Evolutionary conservation across 192 early-diverging fungal genomes (phyloP).

Genomic region (Diversispora eburnea): DNA sequence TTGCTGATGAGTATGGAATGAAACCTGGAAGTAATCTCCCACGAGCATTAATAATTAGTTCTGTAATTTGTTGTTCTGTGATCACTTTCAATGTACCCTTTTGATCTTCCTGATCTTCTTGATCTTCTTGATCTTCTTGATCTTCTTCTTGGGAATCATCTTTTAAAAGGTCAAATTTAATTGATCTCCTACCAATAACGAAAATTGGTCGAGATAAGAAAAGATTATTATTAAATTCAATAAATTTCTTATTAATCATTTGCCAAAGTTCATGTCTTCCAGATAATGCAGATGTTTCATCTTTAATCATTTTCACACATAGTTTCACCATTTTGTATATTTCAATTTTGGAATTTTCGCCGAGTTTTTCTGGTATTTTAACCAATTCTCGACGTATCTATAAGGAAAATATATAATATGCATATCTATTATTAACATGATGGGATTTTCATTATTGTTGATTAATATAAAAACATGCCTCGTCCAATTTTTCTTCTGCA

Average conservation of each 20-base stretch:
- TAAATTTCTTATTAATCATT: neutral
- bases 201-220: neutral
- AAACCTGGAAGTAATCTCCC: constrained; percentile 1
- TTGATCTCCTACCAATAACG: neutral
- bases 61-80: neutral
- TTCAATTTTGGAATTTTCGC: neutral
- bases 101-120: no score
- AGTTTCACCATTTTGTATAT: neutral
- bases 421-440: neutral
- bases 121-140: neutral
- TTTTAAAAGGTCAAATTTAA: neutral
- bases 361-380: neutral
- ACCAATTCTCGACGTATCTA: neutral
- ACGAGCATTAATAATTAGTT: neutral
- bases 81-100: neutral
- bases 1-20: neutral
- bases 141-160: no score
- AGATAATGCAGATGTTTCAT: neutral
- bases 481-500: neutral
- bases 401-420: neutral
- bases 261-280: neutral
- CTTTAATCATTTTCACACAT: neutral
- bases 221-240: neutral
- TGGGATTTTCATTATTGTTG: neutral
- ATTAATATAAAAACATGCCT: neutral